Percentiles rank a stretch among this genome's conserved stretches.
These are phyloP conservation scores for Emericellopsis cladophorae DNA, from an alignment of 2,329 filamentous ascomycete species.

Conservation along the genomic window DNA sequence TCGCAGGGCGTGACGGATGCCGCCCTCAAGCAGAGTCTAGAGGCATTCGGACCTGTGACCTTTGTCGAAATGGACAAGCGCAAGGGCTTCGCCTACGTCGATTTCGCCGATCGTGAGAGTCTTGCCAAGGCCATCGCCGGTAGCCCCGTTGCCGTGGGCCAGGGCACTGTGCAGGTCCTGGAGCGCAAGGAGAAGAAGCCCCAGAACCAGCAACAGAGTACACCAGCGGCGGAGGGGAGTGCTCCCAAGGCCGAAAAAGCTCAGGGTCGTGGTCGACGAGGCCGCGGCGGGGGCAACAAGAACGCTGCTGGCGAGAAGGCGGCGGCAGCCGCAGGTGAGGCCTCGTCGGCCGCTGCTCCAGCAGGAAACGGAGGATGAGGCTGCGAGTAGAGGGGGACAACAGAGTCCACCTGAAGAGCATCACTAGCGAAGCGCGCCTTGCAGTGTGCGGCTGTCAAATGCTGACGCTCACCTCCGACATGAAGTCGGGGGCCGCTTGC, in stretches of 20 bases:
- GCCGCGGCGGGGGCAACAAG: conserved; percentile 8
- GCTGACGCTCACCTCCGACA: no score
- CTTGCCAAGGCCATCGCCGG: conserved; percentile 70
- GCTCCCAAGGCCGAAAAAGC: conserved; percentile 8
- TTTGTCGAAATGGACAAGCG: conserved; percentile 88
- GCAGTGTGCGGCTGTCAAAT: no score
- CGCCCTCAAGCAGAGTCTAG: conserved; percentile 61
- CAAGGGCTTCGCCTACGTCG: conserved; percentile 88
- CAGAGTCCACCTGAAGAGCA: no score
- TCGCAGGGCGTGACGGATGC: conserved; percentile 86
- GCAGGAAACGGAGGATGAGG: not conserved
- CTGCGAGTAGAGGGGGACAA: no score
- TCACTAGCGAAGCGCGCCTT: no score
- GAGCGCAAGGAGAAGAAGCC: conserved; percentile 58
- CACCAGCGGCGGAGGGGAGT: conserved; percentile 1
- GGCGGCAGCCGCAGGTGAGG: no score
- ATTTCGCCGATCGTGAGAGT: conserved; percentile 63
- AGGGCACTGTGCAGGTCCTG: conserved; percentile 76
- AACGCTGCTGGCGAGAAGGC: conserved; percentile 5
- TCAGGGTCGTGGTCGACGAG: conserved; percentile 10
- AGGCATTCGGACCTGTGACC: conserved; percentile 59
- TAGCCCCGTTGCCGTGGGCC: conserved; percentile 70
- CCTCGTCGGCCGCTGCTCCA: not conserved
- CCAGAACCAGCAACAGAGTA: conserved; percentile 5
- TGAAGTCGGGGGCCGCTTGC: no score